Conservation (phyloP, 345 rosid species). For the Citrus maxima region DNA sequence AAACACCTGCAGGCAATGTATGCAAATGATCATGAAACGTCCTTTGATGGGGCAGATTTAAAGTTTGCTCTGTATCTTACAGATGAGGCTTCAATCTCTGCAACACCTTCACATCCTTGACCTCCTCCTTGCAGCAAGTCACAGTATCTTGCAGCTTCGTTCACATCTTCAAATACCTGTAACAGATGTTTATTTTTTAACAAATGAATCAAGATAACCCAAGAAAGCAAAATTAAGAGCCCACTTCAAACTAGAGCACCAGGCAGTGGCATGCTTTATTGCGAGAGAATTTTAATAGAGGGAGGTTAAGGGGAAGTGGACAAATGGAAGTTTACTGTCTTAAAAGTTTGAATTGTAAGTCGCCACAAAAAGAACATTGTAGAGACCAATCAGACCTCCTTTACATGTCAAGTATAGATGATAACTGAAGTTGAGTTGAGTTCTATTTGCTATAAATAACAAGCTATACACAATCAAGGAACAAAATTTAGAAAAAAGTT, state of each 20-base stretch:
- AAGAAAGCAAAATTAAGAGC: not conserved
- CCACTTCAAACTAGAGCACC: not conserved
- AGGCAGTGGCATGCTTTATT: not conserved
- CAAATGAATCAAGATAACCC: not conserved
- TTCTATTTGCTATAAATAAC: not conserved
- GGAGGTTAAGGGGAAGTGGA: not conserved
- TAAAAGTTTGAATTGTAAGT: not conserved
- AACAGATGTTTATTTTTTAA: not conserved
- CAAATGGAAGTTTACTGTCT: not conserved
- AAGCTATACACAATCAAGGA: not conserved
- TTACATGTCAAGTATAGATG: not conserved
- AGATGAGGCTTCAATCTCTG: slow-evolving; percentile 92
- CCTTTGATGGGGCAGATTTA: not conserved
- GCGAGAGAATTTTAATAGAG: not conserved
- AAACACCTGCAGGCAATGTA: slow-evolving; percentile 53
- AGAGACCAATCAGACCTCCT: not conserved
- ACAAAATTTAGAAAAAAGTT: not conserved
- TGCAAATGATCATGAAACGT: not conserved
- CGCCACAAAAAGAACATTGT: not conserved
- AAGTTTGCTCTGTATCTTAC: slow-evolving; percentile 42
- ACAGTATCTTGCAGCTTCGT: slow-evolving; percentile 84
- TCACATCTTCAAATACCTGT: slow-evolving; percentile 90
- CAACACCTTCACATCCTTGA: slow-evolving; percentile 91
- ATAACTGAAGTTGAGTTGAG: not conserved
- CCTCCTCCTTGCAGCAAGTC: slow-evolving; percentile 95